Conservation (phyloP, 1,284 basidiomycete genomes). For the Ganoderma lucidum region DNA sequence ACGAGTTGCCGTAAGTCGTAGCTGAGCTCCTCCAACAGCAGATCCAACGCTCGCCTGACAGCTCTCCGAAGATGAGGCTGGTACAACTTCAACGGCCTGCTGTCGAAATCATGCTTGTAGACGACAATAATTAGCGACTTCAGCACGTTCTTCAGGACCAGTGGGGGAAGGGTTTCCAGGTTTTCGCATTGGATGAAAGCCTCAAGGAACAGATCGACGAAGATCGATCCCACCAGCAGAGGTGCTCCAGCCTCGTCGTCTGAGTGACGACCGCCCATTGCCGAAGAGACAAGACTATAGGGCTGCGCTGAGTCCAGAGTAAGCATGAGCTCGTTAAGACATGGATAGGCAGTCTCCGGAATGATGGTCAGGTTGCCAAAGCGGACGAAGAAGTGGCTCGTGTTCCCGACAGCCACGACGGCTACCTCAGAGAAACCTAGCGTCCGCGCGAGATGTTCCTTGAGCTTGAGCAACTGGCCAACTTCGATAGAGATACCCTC, state of each 20-base stretch:
- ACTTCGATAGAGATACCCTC: slow-evolving; percentile 64
- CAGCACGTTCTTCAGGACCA: slow-evolving; percentile 63
- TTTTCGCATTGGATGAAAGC: slow-evolving; percentile 55
- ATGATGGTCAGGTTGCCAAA: slow-evolving; percentile 56
- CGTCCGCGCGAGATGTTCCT: slow-evolving; percentile 61
- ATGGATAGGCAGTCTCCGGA: slow-evolving; percentile 55
- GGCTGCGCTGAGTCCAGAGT: slow-evolving; percentile 65
- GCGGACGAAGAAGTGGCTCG: slow-evolving; percentile 59
- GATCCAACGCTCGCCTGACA: slow-evolving; percentile 57
- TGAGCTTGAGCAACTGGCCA: slow-evolving; percentile 64
- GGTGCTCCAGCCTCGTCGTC: slow-evolving; percentile 53
- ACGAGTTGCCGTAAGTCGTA: slow-evolving; percentile 72
- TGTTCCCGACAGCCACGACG: slow-evolving; percentile 52
- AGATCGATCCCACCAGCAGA: slow-evolving; percentile 65
- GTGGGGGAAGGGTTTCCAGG: slow-evolving; percentile 54
- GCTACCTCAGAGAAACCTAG: slow-evolving; percentile 63
- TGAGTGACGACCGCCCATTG: slow-evolving; percentile 53
- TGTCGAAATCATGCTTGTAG: slow-evolving; percentile 75
- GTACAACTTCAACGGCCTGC: slow-evolving; percentile 56
- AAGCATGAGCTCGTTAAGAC: slow-evolving; percentile 61
- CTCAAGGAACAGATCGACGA: slow-evolving; percentile 65
- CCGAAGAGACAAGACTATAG: slow-evolving; percentile 55
- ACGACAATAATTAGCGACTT: slow-evolving; percentile 70
- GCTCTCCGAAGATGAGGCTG: slow-evolving; percentile 60
- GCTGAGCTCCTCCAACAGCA: slow-evolving; percentile 58